Conservation (phyloP, 495 filamentous ascomycete species). For the Physcia stellaris region DNA sequence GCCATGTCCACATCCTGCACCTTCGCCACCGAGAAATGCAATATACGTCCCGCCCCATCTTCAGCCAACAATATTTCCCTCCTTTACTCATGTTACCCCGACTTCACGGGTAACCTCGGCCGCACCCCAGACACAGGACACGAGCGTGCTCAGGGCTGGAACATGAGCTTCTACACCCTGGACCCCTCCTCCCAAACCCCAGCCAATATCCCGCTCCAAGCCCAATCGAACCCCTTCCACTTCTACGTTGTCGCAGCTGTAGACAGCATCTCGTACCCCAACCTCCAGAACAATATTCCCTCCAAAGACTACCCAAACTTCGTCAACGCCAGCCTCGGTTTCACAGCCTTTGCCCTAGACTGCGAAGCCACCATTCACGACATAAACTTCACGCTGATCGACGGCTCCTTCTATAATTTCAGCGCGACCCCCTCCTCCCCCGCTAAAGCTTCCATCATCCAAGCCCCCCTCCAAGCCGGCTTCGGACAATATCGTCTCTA, state of each 20-base stretch:
- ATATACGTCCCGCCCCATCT: background rate
- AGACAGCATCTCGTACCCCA: slow-evolving; percentile 5
- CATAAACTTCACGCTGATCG: slow-evolving; percentile 5
- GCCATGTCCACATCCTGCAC: slow-evolving; percentile 6
- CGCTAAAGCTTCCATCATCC: slow-evolving; percentile 5
- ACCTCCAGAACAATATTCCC: background rate
- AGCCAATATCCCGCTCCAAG: slow-evolving; percentile 4
- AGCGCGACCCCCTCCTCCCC: background rate
- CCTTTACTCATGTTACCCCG: slow-evolving; percentile 6
- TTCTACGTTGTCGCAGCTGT: slow-evolving; percentile 8
- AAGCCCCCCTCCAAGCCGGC: slow-evolving; percentile 8
- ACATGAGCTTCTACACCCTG: slow-evolving; percentile 10
- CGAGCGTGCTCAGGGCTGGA: slow-evolving; percentile 7
- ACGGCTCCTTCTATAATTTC: slow-evolving; percentile 4
- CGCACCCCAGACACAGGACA: slow-evolving; percentile 7
- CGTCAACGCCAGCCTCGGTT: slow-evolving; percentile 3
- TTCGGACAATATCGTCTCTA: slow-evolving; percentile 5
- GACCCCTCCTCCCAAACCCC: background rate
- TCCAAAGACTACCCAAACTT: background rate
- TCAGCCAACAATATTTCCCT: slow-evolving; percentile 6
- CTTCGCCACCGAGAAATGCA: slow-evolving; percentile 4
- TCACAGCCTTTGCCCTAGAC: slow-evolving; percentile 1
- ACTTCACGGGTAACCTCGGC: slow-evolving; percentile 8
- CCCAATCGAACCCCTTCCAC: slow-evolving; percentile 8
- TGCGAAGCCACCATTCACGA: slow-evolving; percentile 9